A percentile compares a stretch with the other conserved stretches of the same genome.
Evolutionary conservation across 441 rosid genomes (phyloP).

Genomic region (Corymbia citriodora): DNA sequence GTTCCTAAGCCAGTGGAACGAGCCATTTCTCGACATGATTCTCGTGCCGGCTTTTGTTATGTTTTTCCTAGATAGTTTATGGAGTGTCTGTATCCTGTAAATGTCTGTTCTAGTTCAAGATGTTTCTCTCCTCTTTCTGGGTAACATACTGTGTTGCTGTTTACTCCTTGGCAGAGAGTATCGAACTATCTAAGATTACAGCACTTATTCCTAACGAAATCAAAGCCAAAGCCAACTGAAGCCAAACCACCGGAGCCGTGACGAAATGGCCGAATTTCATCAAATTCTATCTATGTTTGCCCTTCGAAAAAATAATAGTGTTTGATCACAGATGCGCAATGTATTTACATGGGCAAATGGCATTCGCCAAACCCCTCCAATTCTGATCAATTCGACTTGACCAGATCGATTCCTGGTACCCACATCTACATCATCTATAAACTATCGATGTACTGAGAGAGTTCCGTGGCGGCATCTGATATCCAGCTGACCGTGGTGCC

Average conservation of each 20-base stretch:
- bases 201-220: neutral
- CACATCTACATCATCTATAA: conserved; percentile 4
- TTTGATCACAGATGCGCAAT: neutral
- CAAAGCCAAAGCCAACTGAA: neutral
- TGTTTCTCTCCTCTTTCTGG: neutral
- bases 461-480: conserved; percentile 35
- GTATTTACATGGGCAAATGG: neutral
- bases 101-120: neutral
- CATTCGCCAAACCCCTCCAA: neutral
- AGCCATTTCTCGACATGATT: neutral
- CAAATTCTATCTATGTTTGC: neutral
- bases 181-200: neutral
- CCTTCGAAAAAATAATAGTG: neutral
- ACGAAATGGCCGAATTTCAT: neutral
- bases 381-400: neutral
- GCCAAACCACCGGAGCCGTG: neutral
- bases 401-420: neutral
- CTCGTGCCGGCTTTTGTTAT: neutral
- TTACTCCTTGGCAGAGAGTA: neutral
- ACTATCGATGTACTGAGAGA: conserved; percentile 31
- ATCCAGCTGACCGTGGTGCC: conserved; percentile 49
- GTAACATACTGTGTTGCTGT: neutral
- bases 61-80: rapidly evolving
- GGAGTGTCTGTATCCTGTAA: neutral
- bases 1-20: neutral